These are phyloP conservation scores for Colletotrichum sp. DNA, from an alignment of 2,329 filamentous ascomycete genomes.

Conservation along the genomic window DNA sequence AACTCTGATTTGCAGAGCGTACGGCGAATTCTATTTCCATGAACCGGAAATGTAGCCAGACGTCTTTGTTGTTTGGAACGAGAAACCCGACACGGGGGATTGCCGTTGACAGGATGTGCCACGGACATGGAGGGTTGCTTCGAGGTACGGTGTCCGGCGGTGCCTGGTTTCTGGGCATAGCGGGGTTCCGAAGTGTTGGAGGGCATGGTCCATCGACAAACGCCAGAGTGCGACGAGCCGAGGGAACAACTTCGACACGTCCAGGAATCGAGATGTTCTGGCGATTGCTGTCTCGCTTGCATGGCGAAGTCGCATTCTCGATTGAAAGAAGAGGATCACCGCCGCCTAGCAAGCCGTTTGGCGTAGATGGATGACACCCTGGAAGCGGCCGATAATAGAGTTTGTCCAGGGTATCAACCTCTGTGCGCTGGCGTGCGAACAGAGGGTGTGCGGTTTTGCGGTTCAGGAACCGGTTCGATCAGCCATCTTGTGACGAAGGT, in stretches of 20 bases:
- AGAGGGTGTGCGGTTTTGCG: not conserved
- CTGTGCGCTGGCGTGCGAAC: not conserved
- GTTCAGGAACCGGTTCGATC: not conserved
- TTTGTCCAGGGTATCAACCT: not conserved
- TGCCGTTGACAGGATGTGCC: not conserved
- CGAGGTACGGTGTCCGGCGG: not conserved
- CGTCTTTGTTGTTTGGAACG: not conserved
- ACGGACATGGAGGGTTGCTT: not conserved
- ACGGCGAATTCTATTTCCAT: constrained; percentile 6
- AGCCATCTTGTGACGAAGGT: not conserved
- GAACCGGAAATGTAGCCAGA: not conserved
- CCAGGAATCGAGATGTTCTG: not conserved
- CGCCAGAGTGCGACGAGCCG: not conserved
- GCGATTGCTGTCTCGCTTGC: not conserved
- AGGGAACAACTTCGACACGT: not conserved
- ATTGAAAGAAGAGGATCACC: not conserved
- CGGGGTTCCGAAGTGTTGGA: not conserved
- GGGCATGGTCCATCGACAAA: not conserved
- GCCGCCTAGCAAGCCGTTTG: not conserved
- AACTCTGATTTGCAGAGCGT: not conserved
- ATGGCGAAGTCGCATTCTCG: not conserved
- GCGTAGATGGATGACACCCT: not conserved
- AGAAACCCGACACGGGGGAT: not conserved
- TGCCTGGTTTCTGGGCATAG: not conserved
- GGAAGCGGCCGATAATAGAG: not conserved